phyloP scores from a whole-genome alignment of 768 basidiomycete genomes.

The Mycena indigotica region DNA sequence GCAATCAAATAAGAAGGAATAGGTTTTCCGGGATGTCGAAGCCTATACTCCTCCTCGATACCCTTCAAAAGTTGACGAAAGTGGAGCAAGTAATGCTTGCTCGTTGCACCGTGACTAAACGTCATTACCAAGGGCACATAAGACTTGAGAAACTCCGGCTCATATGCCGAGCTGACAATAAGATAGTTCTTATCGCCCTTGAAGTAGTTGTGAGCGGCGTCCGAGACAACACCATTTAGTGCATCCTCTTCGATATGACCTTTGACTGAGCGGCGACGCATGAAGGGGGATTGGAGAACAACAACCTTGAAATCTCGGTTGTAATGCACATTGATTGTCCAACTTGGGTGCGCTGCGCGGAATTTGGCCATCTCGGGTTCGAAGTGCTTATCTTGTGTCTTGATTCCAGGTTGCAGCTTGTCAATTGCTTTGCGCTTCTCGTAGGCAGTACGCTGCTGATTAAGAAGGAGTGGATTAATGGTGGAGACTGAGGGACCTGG shows the following conservation, averaged over 20 bases:
- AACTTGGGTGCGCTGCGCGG: not conserved
- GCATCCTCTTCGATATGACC: not conserved
- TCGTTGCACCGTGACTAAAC: constrained; percentile 35
- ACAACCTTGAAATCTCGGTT: not conserved
- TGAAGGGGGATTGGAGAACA: not conserved
- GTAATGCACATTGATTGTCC: not conserved
- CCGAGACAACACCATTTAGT: not conserved
- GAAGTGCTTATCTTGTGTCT: not conserved
- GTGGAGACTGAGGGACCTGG: not conserved
- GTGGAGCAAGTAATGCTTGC: constrained; percentile 33
- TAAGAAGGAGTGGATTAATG: not conserved
- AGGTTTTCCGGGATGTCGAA: no score
- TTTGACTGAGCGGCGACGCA: not conserved
- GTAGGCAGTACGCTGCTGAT: not conserved
- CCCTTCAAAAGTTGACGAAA: constrained; percentile 31
- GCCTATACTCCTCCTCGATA: no score
- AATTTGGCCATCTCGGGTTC: not conserved
- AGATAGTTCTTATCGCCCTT: not conserved
- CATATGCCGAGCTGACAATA: not conserved
- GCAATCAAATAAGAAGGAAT: no score
- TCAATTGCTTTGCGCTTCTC: not conserved
- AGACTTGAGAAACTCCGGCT: constrained; percentile 17
- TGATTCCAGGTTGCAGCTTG: not conserved
- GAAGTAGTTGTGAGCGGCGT: not conserved
- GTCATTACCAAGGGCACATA: constrained; percentile 40